These are phyloP conservation scores for Solanum tarapatanum DNA, from an alignment of 257 asterid species.

Conservation along the genomic window DNA sequence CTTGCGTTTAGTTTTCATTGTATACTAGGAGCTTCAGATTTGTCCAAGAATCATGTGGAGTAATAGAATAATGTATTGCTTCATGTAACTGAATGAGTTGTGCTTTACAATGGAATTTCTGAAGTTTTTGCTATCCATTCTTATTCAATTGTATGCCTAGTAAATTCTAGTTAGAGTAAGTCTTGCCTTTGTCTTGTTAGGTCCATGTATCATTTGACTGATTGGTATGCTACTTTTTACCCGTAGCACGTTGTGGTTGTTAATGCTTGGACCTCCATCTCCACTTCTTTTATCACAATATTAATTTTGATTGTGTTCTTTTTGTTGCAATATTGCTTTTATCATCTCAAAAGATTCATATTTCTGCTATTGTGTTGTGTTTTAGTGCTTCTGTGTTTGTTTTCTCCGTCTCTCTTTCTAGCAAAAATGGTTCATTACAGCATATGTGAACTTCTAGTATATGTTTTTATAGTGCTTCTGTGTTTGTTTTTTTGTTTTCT, in stretches of 20 bases:
- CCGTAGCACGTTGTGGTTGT: background rate
- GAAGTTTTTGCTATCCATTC: background rate
- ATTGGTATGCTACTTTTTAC: background rate
- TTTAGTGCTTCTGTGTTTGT: background rate
- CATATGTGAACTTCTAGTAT: background rate
- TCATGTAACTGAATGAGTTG: background rate
- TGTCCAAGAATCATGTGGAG: background rate
- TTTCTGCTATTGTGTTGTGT: background rate
- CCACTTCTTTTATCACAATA: background rate
- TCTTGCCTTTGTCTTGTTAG: background rate
- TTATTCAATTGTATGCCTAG: background rate
- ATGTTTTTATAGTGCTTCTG: background rate
- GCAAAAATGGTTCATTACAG: background rate
- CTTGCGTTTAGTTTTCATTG: background rate
- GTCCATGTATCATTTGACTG: background rate
- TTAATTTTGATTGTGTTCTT: background rate
- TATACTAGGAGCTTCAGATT: background rate
- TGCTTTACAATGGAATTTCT: background rate
- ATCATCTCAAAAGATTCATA: background rate
- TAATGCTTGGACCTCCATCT: background rate
- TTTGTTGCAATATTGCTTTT: background rate
- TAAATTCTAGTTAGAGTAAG: background rate
- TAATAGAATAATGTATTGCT: background rate
- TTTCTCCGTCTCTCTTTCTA: background rate
- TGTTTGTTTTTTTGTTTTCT: background rate